phyloP scores from a whole-genome alignment of 2,329 filamentous ascomycete species.

The Paracorniculantispora psalliotae region DNA sequence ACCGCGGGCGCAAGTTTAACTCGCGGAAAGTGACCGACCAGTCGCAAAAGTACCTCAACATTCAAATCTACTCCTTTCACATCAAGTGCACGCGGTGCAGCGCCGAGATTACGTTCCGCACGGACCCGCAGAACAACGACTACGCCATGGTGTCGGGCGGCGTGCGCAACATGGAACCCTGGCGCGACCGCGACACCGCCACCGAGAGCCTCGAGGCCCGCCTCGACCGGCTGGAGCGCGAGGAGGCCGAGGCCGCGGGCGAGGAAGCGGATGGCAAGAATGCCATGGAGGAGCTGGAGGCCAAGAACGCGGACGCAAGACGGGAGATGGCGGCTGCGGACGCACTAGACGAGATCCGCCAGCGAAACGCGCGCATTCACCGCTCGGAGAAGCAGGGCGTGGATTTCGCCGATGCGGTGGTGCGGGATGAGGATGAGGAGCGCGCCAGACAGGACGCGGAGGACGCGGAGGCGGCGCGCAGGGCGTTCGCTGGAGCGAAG shows the following conservation, averaged over 20 bases:
- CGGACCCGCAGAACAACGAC: conserved; percentile 92
- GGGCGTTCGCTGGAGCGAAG: conserved; percentile 63
- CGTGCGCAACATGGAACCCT: conserved; percentile 89
- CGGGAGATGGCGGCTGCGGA: conserved; percentile 96
- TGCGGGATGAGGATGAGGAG: conserved; percentile 53
- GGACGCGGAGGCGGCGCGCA: conserved; percentile 74
- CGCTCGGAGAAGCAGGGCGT: conserved; percentile 64
- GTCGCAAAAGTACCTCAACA: conserved; percentile 82
- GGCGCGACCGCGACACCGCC: conserved; percentile 59
- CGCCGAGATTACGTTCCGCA: conserved; percentile 86
- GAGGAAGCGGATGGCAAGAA: conserved; percentile 64
- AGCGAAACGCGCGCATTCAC: conserved; percentile 83
- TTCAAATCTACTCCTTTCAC: conserved; percentile 77
- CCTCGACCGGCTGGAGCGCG: conserved; percentile 74
- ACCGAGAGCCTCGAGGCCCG: conserved; percentile 84
- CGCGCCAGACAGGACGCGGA: conserved; percentile 66
- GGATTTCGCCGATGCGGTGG: conserved; percentile 52
- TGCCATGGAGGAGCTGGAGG: conserved; percentile 91
- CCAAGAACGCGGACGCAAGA: conserved; percentile 88
- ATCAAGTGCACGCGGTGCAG: conserved; percentile 84
- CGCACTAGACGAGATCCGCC: conserved; percentile 89
- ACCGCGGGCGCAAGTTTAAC: conserved; percentile 94
- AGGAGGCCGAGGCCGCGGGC: conserved; percentile 60
- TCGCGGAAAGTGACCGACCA: conserved; percentile 85
- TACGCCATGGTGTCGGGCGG: conserved; percentile 78